These are phyloP conservation scores for Quercus cerris DNA, from an alignment of 306 rosid genomes.

Conservation along the genomic window DNA sequence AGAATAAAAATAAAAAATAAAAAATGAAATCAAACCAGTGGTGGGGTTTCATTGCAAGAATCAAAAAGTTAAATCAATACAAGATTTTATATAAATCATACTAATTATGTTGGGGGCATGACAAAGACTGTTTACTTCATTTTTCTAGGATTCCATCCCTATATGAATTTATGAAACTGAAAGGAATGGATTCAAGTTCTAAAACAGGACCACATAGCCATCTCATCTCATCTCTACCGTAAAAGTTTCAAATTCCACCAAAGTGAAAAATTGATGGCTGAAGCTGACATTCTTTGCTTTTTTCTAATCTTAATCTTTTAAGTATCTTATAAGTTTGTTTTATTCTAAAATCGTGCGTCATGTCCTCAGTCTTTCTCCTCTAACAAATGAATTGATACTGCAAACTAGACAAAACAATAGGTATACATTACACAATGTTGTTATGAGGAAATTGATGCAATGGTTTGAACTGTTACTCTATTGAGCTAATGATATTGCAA, in stretches of 20 bases:
- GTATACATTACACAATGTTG: too few relatives aligned
- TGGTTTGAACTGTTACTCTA: background rate
- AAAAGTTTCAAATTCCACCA: conserved; percentile 7
- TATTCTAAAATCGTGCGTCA: conserved; percentile 3
- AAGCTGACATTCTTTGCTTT: conserved; percentile 15
- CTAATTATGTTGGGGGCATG: too few relatives aligned
- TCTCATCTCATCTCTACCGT: conserved; percentile 6
- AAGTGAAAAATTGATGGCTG: conserved; percentile 13
- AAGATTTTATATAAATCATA: too few relatives aligned
- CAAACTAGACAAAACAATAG: background rate
- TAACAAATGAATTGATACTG: background rate
- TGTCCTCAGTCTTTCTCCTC: background rate
- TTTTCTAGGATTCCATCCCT: conserved; percentile 10
- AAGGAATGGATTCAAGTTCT: background rate
- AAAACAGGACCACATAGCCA: conserved; percentile 24
- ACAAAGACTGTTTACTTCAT: background rate
- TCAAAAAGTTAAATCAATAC: too few relatives aligned
- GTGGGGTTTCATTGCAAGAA: too few relatives aligned
- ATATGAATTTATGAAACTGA: background rate
- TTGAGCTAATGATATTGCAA: too few relatives aligned
- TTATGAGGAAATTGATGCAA: conserved; percentile 6
- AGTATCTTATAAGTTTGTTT: conserved; percentile 5
- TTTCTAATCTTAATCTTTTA: background rate
- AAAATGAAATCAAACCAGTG: too few relatives aligned
- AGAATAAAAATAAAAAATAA: too few relatives aligned